Conservation (phyloP, 2,329 filamentous ascomycete species). For the Bisporella sp. region DNA sequence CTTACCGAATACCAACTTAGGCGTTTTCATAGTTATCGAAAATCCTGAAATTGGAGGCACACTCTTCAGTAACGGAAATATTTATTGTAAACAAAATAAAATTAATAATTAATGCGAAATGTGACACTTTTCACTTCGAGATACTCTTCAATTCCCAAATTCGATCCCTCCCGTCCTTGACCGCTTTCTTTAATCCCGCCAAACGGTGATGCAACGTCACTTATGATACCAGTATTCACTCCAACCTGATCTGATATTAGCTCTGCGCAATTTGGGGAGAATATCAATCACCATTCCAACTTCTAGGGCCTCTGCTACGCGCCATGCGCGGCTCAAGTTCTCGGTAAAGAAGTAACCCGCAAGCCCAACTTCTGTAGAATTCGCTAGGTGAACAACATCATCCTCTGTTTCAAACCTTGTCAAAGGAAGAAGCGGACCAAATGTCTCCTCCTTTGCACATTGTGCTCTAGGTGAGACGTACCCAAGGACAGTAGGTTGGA, state of each 20-base stretch:
- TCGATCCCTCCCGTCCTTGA: conserved; percentile 71
- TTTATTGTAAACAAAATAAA: no score
- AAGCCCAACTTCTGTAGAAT: conserved; percentile 50
- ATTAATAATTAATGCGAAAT: no score
- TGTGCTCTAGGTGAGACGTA: conserved; percentile 13
- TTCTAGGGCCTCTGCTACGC: conserved; percentile 39
- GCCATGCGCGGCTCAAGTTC: conserved; percentile 32
- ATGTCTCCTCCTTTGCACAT: conserved; percentile 26
- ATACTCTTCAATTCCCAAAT: conserved; percentile 74
- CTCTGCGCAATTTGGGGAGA: no score
- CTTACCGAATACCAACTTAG: no score
- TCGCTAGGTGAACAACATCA: conserved; percentile 46
- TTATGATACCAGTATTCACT: conserved; percentile 14
- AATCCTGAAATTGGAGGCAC: no score
- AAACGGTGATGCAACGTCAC: conserved; percentile 37
- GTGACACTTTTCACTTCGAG: no score
- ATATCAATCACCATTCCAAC: conserved; percentile 37
- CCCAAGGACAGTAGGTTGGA: conserved; percentile 15
- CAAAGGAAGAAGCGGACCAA: conserved; percentile 52
- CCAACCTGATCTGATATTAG: no score
- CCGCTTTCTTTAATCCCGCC: conserved; percentile 79
- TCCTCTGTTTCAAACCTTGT: conserved; percentile 45
- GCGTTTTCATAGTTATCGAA: no score
- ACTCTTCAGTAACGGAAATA: no score
- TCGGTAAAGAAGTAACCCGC: conserved; percentile 45